Evolutionary conservation across 805 yeast genomes (phyloP).

Genomic region (Tetrapisispora fleetii): DNA sequence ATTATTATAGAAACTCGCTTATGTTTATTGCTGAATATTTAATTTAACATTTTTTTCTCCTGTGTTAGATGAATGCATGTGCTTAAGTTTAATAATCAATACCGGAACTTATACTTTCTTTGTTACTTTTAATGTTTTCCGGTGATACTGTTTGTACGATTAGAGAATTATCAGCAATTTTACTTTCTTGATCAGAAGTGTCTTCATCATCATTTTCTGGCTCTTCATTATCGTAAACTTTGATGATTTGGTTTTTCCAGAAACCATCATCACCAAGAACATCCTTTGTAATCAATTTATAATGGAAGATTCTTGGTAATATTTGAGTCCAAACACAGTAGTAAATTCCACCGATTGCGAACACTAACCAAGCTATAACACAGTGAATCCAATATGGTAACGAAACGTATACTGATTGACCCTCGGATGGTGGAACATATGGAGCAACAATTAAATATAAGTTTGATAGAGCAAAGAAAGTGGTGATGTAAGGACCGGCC

Average conservation of each 20-base stretch:
- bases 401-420: slow-evolving; percentile 55
- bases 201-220: not conserved
- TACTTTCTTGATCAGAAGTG: not conserved
- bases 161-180: not conserved
- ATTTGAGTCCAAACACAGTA: slow-evolving; percentile 56
- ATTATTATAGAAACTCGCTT: not conserved
- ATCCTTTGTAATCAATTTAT: slow-evolving; percentile 42
- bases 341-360: slow-evolving; percentile 53
- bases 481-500: slow-evolving; percentile 52
- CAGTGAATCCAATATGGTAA: slow-evolving; percentile 74
- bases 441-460: slow-evolving; percentile 67
- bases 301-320: slow-evolving; percentile 46
- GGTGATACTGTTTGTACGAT: slow-evolving; percentile 1
- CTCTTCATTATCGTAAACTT: slow-evolving; percentile 8
- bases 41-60: too few species aligned
- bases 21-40: too few species aligned
- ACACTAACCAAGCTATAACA: slow-evolving; percentile 73
- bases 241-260: slow-evolving; percentile 52
- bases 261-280: slow-evolving; percentile 58
- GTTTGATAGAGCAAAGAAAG: slow-evolving; percentile 56
- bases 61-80: not conserved
- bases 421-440: slow-evolving; percentile 60
- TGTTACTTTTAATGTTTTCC: not conserved
- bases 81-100: not conserved
- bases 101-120: slow-evolving; percentile 3